These are phyloP conservation scores for Fusarium sp. DNA, from an alignment of 2,329 filamentous ascomycete species.

Conservation along the genomic window DNA sequence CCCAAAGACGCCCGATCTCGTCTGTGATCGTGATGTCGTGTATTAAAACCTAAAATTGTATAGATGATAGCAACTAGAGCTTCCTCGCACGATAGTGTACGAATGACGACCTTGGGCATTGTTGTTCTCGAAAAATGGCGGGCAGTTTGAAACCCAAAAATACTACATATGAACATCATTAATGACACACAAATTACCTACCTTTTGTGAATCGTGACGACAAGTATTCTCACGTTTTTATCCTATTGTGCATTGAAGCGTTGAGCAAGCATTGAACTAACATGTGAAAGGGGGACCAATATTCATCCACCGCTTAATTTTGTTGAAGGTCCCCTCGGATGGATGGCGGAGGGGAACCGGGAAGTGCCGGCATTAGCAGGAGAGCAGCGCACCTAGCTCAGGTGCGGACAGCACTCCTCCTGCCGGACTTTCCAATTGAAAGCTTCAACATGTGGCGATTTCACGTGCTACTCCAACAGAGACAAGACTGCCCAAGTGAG, in stretches of 20 bases:
- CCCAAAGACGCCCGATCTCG: not conserved
- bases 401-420: constrained; percentile 31
- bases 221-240: not conserved
- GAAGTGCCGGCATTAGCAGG: constrained; percentile 31
- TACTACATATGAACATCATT: constrained; percentile 4
- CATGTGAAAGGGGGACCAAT: constrained; percentile 19
- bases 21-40: constrained; percentile 16
- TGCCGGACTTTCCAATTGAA: constrained; percentile 24
- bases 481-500: constrained; percentile 44
- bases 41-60: constrained; percentile 29
- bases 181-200: not conserved
- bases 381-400: not conserved
- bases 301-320: constrained; percentile 4
- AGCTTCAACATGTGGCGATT: constrained; percentile 51
- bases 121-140: not conserved
- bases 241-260: not conserved
- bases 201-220: not conserved
- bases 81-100: not conserved
- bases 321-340: constrained; percentile 1
- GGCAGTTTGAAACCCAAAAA: not conserved
- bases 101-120: not conserved
- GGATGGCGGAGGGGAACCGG: constrained; percentile 21
- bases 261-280: not conserved
- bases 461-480: constrained; percentile 50
- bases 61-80: constrained; percentile 14